phyloP scores from a whole-genome alignment of 192 early-diverging fungal genomes.

The Funneliformis geosporum region DNA sequence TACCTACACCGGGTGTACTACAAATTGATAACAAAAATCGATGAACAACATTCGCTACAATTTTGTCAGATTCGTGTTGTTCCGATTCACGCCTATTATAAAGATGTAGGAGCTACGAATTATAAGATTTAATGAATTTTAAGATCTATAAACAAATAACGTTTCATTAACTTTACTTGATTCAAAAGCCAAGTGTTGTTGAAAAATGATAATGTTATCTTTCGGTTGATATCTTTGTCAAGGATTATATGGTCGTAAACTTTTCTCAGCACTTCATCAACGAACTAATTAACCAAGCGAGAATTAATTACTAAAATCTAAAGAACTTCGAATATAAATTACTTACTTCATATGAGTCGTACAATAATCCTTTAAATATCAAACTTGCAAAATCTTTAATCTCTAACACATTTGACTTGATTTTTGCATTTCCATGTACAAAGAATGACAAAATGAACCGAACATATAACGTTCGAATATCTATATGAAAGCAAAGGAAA shows the following conservation, averaged over 20 bases:
- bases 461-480: constrained; percentile 71
- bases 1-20: constrained; percentile 67
- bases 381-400: constrained; percentile 66
- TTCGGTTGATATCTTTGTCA: constrained; percentile 61
- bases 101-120: constrained; percentile 53
- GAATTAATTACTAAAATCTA: neutral
- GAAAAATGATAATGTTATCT: constrained; percentile 67
- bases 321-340: neutral
- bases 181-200: constrained; percentile 65
- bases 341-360: constrained; percentile 67
- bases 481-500: constrained; percentile 34
- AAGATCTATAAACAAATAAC: neutral
- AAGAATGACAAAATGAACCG: constrained; percentile 80
- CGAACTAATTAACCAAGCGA: constrained; percentile 32
- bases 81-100: constrained; percentile 55
- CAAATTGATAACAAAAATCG: constrained; percentile 74
- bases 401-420: constrained; percentile 74
- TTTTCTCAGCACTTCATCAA: constrained; percentile 59
- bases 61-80: constrained; percentile 38
- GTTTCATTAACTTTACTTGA: constrained; percentile 40
- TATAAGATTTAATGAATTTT: neutral
- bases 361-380: constrained; percentile 68
- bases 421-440: constrained; percentile 60
- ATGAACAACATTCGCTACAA: constrained; percentile 63
- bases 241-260: constrained; percentile 63